Evolutionary conservation across 2,329 filamentous ascomycete genomes (phyloP).

Genomic region (Sclerotiophoma versabilis): DNA sequence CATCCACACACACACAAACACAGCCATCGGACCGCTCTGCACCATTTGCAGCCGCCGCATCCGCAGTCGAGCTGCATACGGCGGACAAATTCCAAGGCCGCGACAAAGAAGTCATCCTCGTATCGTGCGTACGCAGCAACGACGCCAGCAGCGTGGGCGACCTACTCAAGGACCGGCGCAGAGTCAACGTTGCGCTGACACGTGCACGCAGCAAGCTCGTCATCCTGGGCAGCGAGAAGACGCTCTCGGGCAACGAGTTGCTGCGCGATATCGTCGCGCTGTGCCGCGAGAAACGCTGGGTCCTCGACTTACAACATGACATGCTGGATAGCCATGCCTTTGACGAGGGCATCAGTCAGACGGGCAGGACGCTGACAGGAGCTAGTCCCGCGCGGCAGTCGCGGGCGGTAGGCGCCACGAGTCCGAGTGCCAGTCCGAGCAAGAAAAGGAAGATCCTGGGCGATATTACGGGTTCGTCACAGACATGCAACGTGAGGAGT

Average conservation of each 20-base stretch:
- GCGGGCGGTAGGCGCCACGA: neutral
- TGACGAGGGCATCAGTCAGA: slow-evolving; percentile 60
- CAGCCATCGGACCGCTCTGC: slow-evolving; percentile 54
- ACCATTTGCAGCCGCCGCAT: slow-evolving; percentile 18
- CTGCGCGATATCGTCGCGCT: slow-evolving; percentile 76
- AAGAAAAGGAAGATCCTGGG: slow-evolving; percentile 42
- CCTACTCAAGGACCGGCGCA: slow-evolving; percentile 85
- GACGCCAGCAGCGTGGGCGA: slow-evolving; percentile 85
- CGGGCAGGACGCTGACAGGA: slow-evolving; percentile 19
- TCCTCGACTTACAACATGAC: slow-evolving; percentile 72
- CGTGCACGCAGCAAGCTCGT: slow-evolving; percentile 90
- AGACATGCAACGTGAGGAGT: slow-evolving; percentile 19
- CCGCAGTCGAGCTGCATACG: slow-evolving; percentile 86
- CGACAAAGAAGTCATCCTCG: slow-evolving; percentile 90
- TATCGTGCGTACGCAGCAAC: slow-evolving; percentile 89
- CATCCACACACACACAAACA: slow-evolving; percentile 55
- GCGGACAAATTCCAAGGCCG: slow-evolving; percentile 96
- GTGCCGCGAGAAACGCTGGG: slow-evolving; percentile 81
- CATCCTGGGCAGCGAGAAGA: slow-evolving; percentile 81
- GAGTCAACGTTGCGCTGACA: slow-evolving; percentile 96
- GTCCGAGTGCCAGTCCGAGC: slow-evolving; percentile 36
- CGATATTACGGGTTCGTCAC: slow-evolving; percentile 28
- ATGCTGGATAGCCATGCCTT: slow-evolving; percentile 74
- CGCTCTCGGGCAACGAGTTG: slow-evolving; percentile 75
- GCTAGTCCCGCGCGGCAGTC: neutral